These are phyloP conservation scores for Ustilago bromivora DNA, from an alignment of 1,284 basidiomycete species.

Conservation along the genomic window DNA sequence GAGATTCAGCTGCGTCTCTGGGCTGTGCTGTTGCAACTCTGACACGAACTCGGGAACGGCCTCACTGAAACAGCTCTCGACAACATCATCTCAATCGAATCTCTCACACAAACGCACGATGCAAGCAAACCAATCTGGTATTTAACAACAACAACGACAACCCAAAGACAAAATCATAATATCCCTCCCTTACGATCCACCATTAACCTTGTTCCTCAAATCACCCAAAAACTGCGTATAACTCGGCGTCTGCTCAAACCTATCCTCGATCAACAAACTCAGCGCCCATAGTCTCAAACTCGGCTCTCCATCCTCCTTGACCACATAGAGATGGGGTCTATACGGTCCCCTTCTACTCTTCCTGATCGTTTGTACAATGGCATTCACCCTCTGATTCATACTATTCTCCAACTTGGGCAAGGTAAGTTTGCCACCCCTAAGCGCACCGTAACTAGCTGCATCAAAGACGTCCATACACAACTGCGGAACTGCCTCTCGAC, in stretches of 20 bases:
- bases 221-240: slow-evolving; percentile 87
- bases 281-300: slow-evolving; percentile 89
- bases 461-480: slow-evolving; percentile 94
- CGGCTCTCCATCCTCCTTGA: slow-evolving; percentile 98
- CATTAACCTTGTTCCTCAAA: slow-evolving; percentile 64
- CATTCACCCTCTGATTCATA: slow-evolving; percentile 92
- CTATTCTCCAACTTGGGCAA: slow-evolving; percentile 88
- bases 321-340: slow-evolving; percentile 93
- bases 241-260: slow-evolving; percentile 91
- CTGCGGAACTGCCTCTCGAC: slow-evolving; percentile 94
- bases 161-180: not conserved
- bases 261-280: slow-evolving; percentile 92
- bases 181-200: slow-evolving; percentile 43
- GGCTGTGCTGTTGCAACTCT: not conserved
- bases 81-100: not conserved
- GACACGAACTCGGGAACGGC: not conserved
- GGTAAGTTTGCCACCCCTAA: slow-evolving; percentile 93
- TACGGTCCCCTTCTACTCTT: slow-evolving; percentile 89
- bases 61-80: not conserved
- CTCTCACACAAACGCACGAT: not conserved
- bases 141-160: not conserved
- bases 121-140: slow-evolving; percentile 6
- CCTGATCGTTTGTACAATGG: slow-evolving; percentile 89
- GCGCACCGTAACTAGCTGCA: slow-evolving; percentile 84
- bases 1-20: not conserved